These are phyloP conservation scores for Aciculosporium take DNA, from an alignment of 2,329 filamentous ascomycete species.

Conservation along the genomic window DNA sequence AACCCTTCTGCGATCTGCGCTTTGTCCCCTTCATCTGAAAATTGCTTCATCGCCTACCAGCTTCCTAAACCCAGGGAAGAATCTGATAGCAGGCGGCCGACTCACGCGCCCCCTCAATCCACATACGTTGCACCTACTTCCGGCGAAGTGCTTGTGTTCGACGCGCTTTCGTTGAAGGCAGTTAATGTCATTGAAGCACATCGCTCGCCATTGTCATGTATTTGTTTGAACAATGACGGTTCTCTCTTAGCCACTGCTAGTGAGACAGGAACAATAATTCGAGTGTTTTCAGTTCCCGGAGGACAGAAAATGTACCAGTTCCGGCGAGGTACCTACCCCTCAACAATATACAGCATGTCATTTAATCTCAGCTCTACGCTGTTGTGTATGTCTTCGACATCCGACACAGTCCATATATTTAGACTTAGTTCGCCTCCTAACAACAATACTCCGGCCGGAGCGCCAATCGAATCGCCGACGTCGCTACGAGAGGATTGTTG, in stretches of 20 bases:
- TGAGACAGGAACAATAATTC: conserved; percentile 93
- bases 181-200: conserved; percentile 94
- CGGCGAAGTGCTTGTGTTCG: conserved; percentile 86
- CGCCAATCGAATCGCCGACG: conserved; percentile 23
- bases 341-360: conserved; percentile 95
- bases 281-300: conserved; percentile 82
- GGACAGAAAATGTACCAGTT: conserved; percentile 95
- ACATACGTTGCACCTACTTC: conserved; percentile 72
- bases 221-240: conserved; percentile 84
- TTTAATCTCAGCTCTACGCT: conserved; percentile 92
- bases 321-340: conserved; percentile 85
- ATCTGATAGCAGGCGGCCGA: conserved; percentile 43
- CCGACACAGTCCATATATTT: conserved; percentile 95
- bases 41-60: conserved; percentile 90
- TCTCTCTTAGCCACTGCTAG: conserved; percentile 87
- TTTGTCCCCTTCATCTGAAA: conserved; percentile 84
- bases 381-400: conserved; percentile 88
- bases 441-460: conserved; percentile 20
- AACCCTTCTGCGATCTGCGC: conserved; percentile 87
- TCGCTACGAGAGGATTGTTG: conserved; percentile 36
- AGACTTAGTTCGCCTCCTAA: conserved; percentile 46
- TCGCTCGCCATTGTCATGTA: conserved; percentile 76
- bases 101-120: conserved; percentile 71
- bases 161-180: conserved; percentile 76
- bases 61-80: conserved; percentile 60